Conservation (phyloP, 768 basidiomycete species). For the Podaxis pistillaris region DNA sequence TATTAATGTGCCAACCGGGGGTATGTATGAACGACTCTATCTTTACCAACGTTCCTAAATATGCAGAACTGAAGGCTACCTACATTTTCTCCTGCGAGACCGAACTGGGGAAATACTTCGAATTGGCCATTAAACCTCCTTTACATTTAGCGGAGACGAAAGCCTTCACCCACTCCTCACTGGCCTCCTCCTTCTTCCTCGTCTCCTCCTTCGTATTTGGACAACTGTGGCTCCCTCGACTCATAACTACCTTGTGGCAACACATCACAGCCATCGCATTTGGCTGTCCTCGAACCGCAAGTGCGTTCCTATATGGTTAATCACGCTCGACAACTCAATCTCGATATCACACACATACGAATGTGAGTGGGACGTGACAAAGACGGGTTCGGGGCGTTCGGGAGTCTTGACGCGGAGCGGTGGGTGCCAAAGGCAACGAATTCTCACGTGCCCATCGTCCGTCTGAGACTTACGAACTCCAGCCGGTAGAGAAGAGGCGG, state of each 20-base stretch:
- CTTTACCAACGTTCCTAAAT: too few species aligned
- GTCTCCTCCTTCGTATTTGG: neutral
- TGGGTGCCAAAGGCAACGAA: neutral
- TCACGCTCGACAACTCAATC: neutral
- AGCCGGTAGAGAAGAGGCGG: neutral
- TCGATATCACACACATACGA: neutral
- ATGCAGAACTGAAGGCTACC: too few species aligned
- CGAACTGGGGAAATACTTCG: too few species aligned
- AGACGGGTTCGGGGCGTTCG: neutral
- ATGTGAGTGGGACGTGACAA: neutral
- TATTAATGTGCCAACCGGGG: too few species aligned
- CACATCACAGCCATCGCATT: neutral
- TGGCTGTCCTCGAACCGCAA: neutral
- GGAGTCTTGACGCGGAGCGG: neutral
- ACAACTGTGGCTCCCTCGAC: neutral
- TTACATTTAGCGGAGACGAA: too few species aligned
- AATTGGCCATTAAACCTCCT: too few species aligned
- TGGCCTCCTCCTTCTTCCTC: neutral
- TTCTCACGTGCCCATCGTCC: neutral
- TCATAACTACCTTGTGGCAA: neutral
- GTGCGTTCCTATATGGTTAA: neutral
- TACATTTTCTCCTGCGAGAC: too few species aligned
- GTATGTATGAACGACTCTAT: too few species aligned
- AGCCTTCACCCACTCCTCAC: too few species aligned
- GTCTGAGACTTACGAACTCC: neutral